phyloP scores from a whole-genome alignment of 2,329 filamentous ascomycete genomes.

The Colletotrichum endophyticum region DNA sequence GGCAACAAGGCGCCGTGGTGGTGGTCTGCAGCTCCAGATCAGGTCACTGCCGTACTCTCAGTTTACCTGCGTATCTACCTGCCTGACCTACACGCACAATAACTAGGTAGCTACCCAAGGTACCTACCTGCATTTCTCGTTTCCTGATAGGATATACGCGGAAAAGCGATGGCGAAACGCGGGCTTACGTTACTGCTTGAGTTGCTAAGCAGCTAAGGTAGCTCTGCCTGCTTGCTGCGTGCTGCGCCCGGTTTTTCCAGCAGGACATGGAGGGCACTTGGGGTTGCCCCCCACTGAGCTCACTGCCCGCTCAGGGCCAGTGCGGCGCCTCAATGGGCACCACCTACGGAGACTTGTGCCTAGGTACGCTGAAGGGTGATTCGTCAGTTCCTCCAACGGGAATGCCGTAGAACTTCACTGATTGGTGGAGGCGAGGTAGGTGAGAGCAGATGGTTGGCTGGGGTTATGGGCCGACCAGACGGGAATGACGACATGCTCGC shows the following conservation, averaged over 20 bases:
- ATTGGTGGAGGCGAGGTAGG: not conserved
- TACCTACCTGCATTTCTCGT: not conserved
- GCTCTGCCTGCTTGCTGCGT: not conserved
- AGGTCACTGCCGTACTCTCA: not conserved
- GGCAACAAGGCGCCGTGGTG: not conserved
- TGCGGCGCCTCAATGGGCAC: not conserved
- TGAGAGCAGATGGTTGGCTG: not conserved
- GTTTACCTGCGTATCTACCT: too few species aligned
- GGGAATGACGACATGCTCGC: slow-evolving; percentile 6
- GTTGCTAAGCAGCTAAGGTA: not conserved
- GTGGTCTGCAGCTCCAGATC: not conserved
- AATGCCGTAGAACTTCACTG: not conserved
- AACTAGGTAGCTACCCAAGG: not conserved
- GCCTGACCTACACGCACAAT: too few species aligned
- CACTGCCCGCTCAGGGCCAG: not conserved
- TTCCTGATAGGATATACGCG: slow-evolving; percentile 7
- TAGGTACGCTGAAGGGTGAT: not conserved
- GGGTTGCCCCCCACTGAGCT: not conserved
- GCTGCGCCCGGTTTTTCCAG: slow-evolving; percentile 16
- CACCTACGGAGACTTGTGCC: not conserved
- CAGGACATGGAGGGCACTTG: not conserved
- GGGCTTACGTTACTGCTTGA: not conserved
- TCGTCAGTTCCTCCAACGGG: not conserved
- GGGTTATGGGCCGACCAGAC: not conserved
- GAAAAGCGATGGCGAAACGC: not conserved